Evolutionary conservation across 192 early-diverging fungal genomes (phyloP).

Genomic region (Backusella tarrabulga): DNA sequence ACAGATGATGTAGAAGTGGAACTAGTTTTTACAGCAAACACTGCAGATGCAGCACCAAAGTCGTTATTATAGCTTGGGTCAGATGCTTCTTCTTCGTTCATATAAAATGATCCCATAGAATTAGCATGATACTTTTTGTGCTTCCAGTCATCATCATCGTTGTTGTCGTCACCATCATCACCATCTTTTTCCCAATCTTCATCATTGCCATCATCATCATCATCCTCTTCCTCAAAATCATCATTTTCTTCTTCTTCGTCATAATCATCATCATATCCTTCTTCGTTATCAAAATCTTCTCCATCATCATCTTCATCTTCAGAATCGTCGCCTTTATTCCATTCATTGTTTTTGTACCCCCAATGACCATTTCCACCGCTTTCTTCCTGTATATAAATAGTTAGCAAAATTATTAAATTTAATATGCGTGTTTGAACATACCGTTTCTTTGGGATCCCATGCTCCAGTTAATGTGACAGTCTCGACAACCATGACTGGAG

Average conservation of each 20-base stretch:
- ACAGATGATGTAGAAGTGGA: neutral
- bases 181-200: neutral
- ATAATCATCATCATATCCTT: neutral
- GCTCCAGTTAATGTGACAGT: conserved; percentile 14
- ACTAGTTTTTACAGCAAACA: neutral
- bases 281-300: neutral
- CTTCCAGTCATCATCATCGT: neutral
- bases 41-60: neutral
- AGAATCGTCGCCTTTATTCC: neutral
- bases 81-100: neutral
- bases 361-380: neutral
- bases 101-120: neutral
- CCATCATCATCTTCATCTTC: neutral
- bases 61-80: neutral
- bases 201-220: neutral
- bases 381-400: neutral
- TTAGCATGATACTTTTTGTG: neutral
- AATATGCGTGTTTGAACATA: neutral
- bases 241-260: neutral
- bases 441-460: neutral
- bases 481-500: conserved; percentile 11
- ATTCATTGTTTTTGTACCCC: neutral
- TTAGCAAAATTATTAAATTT: neutral
- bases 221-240: neutral
- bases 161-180: neutral